These are phyloP conservation scores for Cladosporium austrohemisphaericum DNA, from an alignment of 2,329 filamentous ascomycete species.

Conservation along the genomic window DNA sequence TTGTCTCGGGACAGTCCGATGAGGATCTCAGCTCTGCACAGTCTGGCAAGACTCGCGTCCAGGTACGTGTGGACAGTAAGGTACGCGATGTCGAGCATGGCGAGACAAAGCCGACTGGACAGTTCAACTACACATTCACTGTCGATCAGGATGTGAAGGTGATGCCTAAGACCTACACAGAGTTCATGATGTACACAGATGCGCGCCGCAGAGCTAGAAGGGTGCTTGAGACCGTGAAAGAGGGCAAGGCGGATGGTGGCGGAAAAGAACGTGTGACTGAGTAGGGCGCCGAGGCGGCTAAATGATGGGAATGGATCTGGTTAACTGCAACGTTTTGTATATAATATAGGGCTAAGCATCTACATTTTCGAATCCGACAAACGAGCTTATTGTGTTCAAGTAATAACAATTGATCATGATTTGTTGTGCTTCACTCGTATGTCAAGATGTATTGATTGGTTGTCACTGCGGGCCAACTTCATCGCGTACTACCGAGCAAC, in stretches of 20 bases:
- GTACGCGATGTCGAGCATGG: constrained; percentile 70
- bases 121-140: constrained; percentile 72
- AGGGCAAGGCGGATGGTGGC: constrained; percentile 29
- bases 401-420: no score
- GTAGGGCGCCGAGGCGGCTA: constrained; percentile 12
- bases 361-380: no score
- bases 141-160: constrained; percentile 63
- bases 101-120: constrained; percentile 63
- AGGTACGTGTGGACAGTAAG: constrained; percentile 68
- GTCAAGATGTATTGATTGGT: no score
- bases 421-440: no score
- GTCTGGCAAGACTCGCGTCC: constrained; percentile 52
- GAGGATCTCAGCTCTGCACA: constrained; percentile 10
- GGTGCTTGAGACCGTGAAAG: constrained; percentile 43
- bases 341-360: no score
- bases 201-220: constrained; percentile 54
- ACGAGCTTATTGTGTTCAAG: no score
- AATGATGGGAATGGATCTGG: no score
- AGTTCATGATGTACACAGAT: constrained; percentile 64
- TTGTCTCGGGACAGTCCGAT: constrained; percentile 39
- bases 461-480: no score
- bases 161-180: constrained; percentile 60
- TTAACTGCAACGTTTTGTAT: no score
- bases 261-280: constrained; percentile 30
- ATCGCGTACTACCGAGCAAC: no score